Base-by-base conservation (phyloP, 805 yeast species). In the Saccharomyces paradoxus region DNA sequence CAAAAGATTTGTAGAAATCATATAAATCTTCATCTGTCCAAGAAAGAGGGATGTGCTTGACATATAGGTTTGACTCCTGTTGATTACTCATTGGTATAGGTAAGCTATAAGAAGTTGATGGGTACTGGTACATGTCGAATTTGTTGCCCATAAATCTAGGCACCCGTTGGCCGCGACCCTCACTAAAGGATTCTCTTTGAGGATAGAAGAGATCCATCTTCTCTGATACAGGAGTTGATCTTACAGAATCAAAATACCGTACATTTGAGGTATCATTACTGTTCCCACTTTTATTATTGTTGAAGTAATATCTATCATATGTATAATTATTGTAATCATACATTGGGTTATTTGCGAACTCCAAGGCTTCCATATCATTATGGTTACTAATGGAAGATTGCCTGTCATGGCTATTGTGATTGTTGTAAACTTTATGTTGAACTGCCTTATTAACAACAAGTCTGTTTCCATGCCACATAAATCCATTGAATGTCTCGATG, bases 41-140 rank as follows among this genome's bases (percentile, higher is more conserved):
- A 3, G 73, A 58, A 12, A 75, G 59, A 5, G 87, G 85, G 44
- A 87, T 69, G 63, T 82, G 81, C 56, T 82, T 85, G 37, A 87
- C 82, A 64, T 87, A 87, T 48, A 87, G 74, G 67, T 87, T 87
- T 4, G 89, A 81, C 60, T 85, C 89, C 65, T 84, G 89, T 59
- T 73, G 78, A 52, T 72, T 77, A 70, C 53, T 73, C 24, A 63
- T 63, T n/a, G 77, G 72, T 21, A 66, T 59, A 2, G 73, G 71
- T n/a, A 67, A 51, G 4, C 55, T 54, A 26, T 50, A 46, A 27
- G 54, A 51, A 46, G 50, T 41, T 21, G n/a, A 44, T 50, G 41
- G 21, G 24, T 37, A 37, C 17, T 37, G 44, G 44, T 37, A 37
- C 44, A 37, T 37, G 22, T 37, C 44, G 8, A n/a, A 37, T 14